Evolutionary conservation across 1,284 basidiomycete genomes (phyloP), one percentile per base, ranked within the genome.

Genomic region (Cryptococcus hybrid): DNA sequence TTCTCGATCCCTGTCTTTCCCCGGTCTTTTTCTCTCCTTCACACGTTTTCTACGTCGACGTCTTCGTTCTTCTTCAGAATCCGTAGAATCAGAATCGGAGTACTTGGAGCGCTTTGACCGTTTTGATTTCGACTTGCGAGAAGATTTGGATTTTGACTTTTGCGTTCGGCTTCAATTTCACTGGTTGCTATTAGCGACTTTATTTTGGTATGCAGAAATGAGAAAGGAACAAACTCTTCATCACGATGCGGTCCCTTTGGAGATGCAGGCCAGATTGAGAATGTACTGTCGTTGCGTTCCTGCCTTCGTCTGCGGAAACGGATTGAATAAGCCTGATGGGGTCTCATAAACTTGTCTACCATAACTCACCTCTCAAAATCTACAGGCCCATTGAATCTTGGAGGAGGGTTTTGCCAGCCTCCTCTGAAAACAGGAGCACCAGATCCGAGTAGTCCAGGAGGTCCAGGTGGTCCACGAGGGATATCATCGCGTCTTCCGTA

Each of bases 181-280:
- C 69, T 71, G 55, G 24, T 24, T 24, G 24, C 1, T 12, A 48
- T 36, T 4, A 11, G 15, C 15, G 34, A 12, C 30, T n/a, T 8
- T 48, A 15, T 35, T 7, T 30, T 11, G 11, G 11, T 4, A 34
- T 35, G 12, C n/a, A n/a, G n/a, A 5, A 5, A 18, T 18, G 11
- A 24, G 5, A 13, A 38, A 37, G 30, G 47, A 30, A 30, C 82
- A 56, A 51, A 73, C 70, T 71, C 73, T 59, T 72, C 70, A 46
- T 73, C 70, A 46, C 60, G 57, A 56, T 64, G 71, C 1, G 75
- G 66, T 35, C 60, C 84, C 65, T 88, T 87, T 0, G 92, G 92
- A 3, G 92, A 94, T 1, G 85, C 77, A 0, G 92, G 92, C 92
- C 92, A 96, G 51, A 93, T 82, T 62, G 84, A 84, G 2, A 88